Base-by-base conservation (phyloP, 208 protist genomes). In the Trypanosoma brucei region DNA sequence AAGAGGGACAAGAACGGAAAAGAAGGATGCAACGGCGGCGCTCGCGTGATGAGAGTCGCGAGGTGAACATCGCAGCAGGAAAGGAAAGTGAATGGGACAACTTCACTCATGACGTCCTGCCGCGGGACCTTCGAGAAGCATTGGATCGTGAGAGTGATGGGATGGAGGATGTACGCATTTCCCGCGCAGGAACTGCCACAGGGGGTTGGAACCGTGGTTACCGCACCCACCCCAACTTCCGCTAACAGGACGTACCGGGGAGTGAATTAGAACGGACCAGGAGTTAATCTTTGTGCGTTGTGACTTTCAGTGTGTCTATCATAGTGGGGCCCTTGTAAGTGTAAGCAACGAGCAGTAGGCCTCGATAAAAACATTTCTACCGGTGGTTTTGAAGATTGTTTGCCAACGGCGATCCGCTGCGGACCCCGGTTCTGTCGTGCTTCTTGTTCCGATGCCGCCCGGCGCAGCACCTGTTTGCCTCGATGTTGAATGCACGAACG, bases 131-230 rank as follows among this genome's bases (percentile, higher is more conserved):
- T 59, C 79, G 88, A 22, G 88, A 94, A 72, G 80, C 81, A 53
- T 65, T 94, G 3, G 88, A 94, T 58, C 72, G 83, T 1, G 88
- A 94, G 57, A 90, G 84, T 63, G 88, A 94, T 57, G 88, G 88
- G 36, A 94, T 94, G 88, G 88, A 94, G 49, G 88, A 94, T 68
- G 88, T 94, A 4, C 81, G 88, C 1, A 58, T 91, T 30, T 81
- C 84, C 9, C 81, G 87, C 3, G 77, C 78, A 7, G 87, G 84
- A 4, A 84, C 81, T 45, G 82, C 87, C 3, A 91, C 81, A 2
- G 87, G 86, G 3, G 86, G 86, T 37, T 93, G 86, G 86, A 84
- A 55, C 45, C 68, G 75, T 45, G 79, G 83, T 61, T 75, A 88
- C 58, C 86, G 86, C 53, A 81, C 78, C 1, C 68, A 90, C 55